A percentile compares a stretch with the other conserved stretches of the same genome.
Conservation (phyloP, 192 early-diverging fungal genomes). For the Coemansia sp. region DNA sequence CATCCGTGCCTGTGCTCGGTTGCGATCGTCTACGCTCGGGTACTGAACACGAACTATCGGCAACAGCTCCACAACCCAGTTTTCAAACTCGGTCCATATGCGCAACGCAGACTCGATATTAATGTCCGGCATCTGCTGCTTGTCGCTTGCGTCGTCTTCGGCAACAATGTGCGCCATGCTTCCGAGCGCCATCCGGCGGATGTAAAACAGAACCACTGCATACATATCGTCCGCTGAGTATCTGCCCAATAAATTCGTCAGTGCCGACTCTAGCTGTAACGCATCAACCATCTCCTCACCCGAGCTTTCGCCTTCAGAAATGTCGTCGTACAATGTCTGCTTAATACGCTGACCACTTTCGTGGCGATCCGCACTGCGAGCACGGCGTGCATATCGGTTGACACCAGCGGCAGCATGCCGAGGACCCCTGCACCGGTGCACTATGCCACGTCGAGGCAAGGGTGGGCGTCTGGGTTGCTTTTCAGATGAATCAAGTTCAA, state of each 20-base stretch:
- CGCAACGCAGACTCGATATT: slow-evolving; percentile 15
- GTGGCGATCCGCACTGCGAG: background rate
- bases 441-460: background rate
- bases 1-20: background rate
- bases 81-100: slow-evolving; percentile 26
- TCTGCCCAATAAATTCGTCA: background rate
- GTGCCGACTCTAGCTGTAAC: background rate
- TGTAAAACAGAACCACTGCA: background rate
- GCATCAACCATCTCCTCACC: background rate
- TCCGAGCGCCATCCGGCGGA: slow-evolving; percentile 9
- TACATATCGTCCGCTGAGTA: slow-evolving; percentile 6
- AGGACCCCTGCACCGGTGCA: background rate
- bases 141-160: background rate
- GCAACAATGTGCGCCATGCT: background rate
- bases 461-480: background rate
- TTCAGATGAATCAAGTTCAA: background rate
- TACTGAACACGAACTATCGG: slow-evolving; percentile 4
- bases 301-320: background rate
- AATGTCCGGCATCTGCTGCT: background rate
- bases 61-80: slow-evolving; percentile 9
- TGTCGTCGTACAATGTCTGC: background rate
- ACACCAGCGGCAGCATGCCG: no score
- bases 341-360: background rate
- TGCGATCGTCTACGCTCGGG: background rate
- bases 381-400: background rate